A percentile compares a stretch with the other conserved stretches of the same genome.
phyloP scores from a whole-genome alignment of 306 rosid species.

The Prosopis cineraria region DNA sequence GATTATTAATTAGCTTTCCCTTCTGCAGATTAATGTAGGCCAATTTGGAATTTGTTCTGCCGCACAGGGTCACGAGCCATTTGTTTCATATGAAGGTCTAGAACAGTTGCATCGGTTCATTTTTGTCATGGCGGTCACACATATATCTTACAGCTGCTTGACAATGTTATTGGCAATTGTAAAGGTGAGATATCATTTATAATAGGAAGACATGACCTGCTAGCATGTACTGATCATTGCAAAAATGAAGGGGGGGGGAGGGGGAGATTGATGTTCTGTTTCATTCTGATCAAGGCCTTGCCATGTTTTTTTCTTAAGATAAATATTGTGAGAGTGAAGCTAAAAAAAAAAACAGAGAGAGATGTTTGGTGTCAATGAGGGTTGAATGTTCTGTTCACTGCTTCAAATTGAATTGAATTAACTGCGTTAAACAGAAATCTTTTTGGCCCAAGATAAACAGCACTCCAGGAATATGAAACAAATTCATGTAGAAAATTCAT shows the following conservation, averaged over 20 bases:
- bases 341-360: too few relatives aligned
- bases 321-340: not conserved
- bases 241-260: too few relatives aligned
- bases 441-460: not conserved
- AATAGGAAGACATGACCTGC: not conserved
- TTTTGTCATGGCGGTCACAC: constrained; percentile 80
- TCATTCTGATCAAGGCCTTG: not conserved
- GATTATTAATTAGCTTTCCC: not conserved
- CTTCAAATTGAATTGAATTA: not conserved
- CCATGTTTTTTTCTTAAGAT: not conserved
- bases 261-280: not conserved
- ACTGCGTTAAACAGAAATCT: not conserved
- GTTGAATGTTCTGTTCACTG: not conserved
- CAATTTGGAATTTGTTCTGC: constrained; percentile 22
- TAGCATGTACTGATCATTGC: not conserved
- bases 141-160: constrained; percentile 73
- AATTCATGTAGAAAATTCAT: not conserved
- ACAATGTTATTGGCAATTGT: constrained; percentile 78
- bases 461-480: not conserved
- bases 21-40: constrained; percentile 1
- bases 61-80: constrained; percentile 74
- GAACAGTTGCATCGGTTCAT: constrained; percentile 84
- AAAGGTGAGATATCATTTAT: constrained; percentile 50
- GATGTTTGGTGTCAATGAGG: not conserved
- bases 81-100: constrained; percentile 74